Evolutionary conservation across 176 grass and related monocot species (phyloP), one percentile per base, ranked within the genome.

Genomic region (Elaeis guineensis): DNA sequence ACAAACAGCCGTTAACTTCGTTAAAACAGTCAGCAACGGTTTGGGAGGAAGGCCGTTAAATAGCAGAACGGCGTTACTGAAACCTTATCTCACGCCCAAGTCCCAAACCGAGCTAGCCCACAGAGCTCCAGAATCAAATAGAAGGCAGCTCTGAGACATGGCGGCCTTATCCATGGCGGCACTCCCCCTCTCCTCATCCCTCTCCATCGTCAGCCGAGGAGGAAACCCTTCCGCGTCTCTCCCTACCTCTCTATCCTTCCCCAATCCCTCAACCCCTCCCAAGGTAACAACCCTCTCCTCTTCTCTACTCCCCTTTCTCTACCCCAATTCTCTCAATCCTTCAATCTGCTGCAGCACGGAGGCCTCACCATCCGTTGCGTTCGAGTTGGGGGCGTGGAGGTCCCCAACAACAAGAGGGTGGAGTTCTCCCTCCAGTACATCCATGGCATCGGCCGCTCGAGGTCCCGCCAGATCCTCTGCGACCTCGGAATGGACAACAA

Each of bases 321-420:
- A n/a, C 11, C 51, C 9, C 55, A 51, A 8, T 1, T 52, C 18
- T 19, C 49, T 21, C 21, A 1, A 65, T 12, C 17, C 52, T 35
- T 18, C 19, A 1, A 56, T 55, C 17, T 23, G 12, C 17, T 21
- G 65, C 65, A 77, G 24, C 70, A 69, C 0, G 78, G 81, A 16
- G 69, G 78, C 8, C 79, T 97, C 67, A 70, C 78, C 59, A 89
- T 91, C 5, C 77, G 80, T 25, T 97, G 87, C 75, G 80, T 96
- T 44, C 92, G 92, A 75, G 89, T 96, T 17, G 92, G 86, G 61
- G 86, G 86, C 28, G 92, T 97, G 61, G 92, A 97, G 87, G 83
- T 97, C 5, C 92, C 92, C 2, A 97, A 97, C 57, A 77, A 85
- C 75, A 97, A 97, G 80, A 67, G 92, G 75, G 80, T 92, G 25